These are phyloP conservation scores for Mycocentrospora acerina DNA, from an alignment of 2,329 filamentous ascomycete genomes.

Conservation along the genomic window DNA sequence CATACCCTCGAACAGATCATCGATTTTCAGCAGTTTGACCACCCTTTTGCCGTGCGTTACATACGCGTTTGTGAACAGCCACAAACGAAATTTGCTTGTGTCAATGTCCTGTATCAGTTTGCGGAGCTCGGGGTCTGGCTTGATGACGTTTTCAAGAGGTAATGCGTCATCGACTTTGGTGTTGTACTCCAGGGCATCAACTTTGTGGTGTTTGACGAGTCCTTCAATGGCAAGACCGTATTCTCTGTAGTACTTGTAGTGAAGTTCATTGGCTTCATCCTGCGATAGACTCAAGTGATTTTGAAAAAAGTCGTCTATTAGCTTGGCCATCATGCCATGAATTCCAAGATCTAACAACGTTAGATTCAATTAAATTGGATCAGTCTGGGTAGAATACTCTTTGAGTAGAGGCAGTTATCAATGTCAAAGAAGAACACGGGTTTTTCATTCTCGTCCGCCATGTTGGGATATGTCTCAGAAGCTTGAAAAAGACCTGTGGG, in stretches of 20 bases:
- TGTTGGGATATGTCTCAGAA: slow-evolving; percentile 7
- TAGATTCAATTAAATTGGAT: slow-evolving; percentile 6
- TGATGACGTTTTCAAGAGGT: slow-evolving; percentile 81
- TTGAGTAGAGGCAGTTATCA: slow-evolving; percentile 95
- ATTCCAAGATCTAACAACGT: slow-evolving; percentile 68
- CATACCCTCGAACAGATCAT: slow-evolving; percentile 89
- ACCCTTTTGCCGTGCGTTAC: slow-evolving; percentile 83
- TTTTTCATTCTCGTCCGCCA: slow-evolving; percentile 39
- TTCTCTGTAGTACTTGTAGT: slow-evolving; percentile 89
- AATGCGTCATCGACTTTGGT: slow-evolving; percentile 90
- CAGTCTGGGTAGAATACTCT: slow-evolving; percentile 56
- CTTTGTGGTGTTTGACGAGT: slow-evolving; percentile 88
- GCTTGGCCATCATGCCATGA: slow-evolving; percentile 80
- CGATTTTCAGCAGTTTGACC: slow-evolving; percentile 75
- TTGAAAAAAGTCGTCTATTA: slow-evolving; percentile 72
- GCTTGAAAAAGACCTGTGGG: no score
- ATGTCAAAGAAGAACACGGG: slow-evolving; percentile 83
- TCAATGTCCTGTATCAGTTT: slow-evolving; percentile 81
- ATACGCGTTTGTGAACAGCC: slow-evolving; percentile 97
- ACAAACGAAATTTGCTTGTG: slow-evolving; percentile 77
- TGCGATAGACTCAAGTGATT: slow-evolving; percentile 71
- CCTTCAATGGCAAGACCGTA: slow-evolving; percentile 98
- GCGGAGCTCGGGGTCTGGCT: slow-evolving; percentile 73
- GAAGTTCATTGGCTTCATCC: slow-evolving; percentile 81
- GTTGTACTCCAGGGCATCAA: slow-evolving; percentile 94